Base-by-base conservation (phyloP, 371 early-diverging fungal species). In the Apophysomyces variabilis region DNA sequence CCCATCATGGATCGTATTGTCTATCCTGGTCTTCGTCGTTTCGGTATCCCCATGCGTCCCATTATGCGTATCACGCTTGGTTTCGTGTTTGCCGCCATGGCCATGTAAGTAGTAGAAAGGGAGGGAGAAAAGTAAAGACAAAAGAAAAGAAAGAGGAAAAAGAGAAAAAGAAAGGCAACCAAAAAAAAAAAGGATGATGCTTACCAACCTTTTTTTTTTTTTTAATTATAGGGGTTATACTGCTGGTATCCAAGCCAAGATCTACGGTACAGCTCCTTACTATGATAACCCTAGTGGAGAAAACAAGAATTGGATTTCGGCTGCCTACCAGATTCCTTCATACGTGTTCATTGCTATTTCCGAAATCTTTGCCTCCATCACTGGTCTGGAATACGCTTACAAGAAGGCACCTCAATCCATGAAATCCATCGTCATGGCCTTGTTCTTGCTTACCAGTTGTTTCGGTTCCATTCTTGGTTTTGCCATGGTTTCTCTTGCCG, bases 301-400 rank as follows among this genome's bases (percentile, higher is more conserved):
- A 18, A 59, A 61, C 44, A 43, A 68, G 39, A 84, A 85, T 71
- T 76, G 85, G 64, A 80, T 92, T 12, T 77, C 80, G 45, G 85
- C 89, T 58, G 90, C 86, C 78, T 81, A 79, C 64, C 89, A 90
- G 64, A 72, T 89, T 32, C 88, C 89, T 3, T 82, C 88, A 0
- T 92, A 89, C 58, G 72, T 85, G 41, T 68, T 87, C 21, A 80
- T 89, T 38, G 89, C 86, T 35, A 67, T 87, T 32, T 87, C 88
- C 13, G 89, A 88, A 78, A 87, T 75, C 32, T 90, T 93, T 65
- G 82, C 90, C 0, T 89, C 89, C 36, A 86, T 89, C 50, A 92
- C 92, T 6, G 93, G 92, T 66, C 78, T 90, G 26, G 93, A 93
- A 77, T 91, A 86, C 67, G 92, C 93, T 16, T 93, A 86, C 88